Base-by-base conservation (phyloP, 805 yeast genomes). In the Wickerhamomyces xylosicus region DNA sequence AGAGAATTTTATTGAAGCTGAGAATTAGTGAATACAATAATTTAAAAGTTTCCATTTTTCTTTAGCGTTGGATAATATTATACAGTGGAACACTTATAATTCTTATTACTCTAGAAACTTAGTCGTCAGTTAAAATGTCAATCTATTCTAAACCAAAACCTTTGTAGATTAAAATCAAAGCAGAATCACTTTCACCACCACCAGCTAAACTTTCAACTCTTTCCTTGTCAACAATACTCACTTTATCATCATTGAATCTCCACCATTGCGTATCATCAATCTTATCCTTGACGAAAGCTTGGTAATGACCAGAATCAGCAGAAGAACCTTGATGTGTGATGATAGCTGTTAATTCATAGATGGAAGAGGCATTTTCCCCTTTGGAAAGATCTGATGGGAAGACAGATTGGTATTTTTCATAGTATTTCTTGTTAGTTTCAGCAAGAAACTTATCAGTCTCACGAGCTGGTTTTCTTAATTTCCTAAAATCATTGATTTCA, bases 291-390 rank as follows among this genome's bases (percentile, higher is more conserved):
- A 83, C 79, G 63, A 85, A 92, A 21, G 90, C 79, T 63, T 89
- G 97, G 61, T 92, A 92, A 62, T 92, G 99, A 15, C 99, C 99
- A 21, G 95, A 82, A 58, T 92, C 97, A 0, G 97, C 96, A 34
- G 89, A 78, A 7, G 95, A 79, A 37, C 99, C 99, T 54, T 81
- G 83, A 63, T 92, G 99, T 1, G 97, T 86, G 43, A 92, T 76
- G 19, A 92, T 74, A 2, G 95, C 86, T 31, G 68, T 65, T 47
- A 92, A 72, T 47, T 86, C 87, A 56, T 92, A 92, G 31, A 92
- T 74, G 1, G 92, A 85, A 1, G 94, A 79, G 5, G 95, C 90
- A 54, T 90, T 87, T 52, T 83, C 86, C 16, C 89, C 85, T 8
- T 58, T 56, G 33, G 56, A 55, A 41, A 72, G 61, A 39, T 69